A percentile compares a stretch with the other conserved stretches of the same genome.
phyloP scores from a whole-genome alignment of 495 filamentous ascomycete species.

The Paragyromitra xinjiangensis region DNA sequence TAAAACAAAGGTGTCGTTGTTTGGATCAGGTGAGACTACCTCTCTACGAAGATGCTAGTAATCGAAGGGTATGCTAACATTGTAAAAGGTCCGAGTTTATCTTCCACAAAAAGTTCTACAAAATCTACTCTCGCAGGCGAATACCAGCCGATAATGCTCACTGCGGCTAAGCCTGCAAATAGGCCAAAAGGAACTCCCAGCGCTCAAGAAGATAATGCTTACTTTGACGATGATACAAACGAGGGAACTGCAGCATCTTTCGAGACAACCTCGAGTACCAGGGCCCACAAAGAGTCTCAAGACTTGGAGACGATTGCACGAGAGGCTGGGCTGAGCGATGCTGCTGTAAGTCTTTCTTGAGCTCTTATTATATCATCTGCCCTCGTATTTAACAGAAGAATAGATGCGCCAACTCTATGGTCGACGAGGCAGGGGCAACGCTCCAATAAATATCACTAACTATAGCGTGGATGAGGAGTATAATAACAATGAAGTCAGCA shows the following conservation, averaged over 20 bases:
- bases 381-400: slow-evolving; percentile 21
- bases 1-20: slow-evolving; percentile 54
- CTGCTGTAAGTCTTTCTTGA: slow-evolving; percentile 44
- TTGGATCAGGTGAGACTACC: slow-evolving; percentile 45
- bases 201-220: slow-evolving; percentile 9
- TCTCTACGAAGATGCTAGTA: not conserved
- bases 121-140: slow-evolving; percentile 41
- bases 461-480: slow-evolving; percentile 58
- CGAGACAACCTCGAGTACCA: not conserved
- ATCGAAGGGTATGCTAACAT: slow-evolving; percentile 14
- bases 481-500: slow-evolving; percentile 55
- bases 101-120: slow-evolving; percentile 32
- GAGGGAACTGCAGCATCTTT: not conserved
- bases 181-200: slow-evolving; percentile 21
- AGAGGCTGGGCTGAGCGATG: slow-evolving; percentile 51
- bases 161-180: slow-evolving; percentile 41
- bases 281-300: slow-evolving; percentile 22
- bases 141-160: slow-evolving; percentile 57
- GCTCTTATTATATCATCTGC: not conserved
- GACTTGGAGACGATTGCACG: slow-evolving; percentile 52
- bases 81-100: slow-evolving; percentile 41
- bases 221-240: slow-evolving; percentile 11
- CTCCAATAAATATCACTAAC: slow-evolving; percentile 53
- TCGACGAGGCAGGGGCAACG: slow-evolving; percentile 49
- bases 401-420: slow-evolving; percentile 58